Conservation (phyloP, 2,329 filamentous ascomycete genomes). For the Colletotrichum agaves region DNA sequence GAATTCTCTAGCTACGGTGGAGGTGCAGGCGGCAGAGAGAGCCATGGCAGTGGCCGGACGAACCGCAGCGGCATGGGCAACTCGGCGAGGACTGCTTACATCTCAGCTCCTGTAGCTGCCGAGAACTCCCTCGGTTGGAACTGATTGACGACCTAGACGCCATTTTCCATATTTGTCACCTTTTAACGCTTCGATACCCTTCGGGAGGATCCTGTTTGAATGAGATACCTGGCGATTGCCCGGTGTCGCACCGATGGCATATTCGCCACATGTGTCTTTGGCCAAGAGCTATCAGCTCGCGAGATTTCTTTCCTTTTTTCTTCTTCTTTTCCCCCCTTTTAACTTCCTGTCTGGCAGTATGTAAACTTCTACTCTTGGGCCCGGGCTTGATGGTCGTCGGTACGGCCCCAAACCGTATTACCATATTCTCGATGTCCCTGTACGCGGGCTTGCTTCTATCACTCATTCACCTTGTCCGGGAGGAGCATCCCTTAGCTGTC, state of each 20-base stretch:
- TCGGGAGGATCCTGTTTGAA: constrained; percentile 37
- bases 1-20: constrained; percentile 67
- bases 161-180: constrained; percentile 33
- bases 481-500: background rate
- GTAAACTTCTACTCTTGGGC: constrained; percentile 25
- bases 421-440: constrained; percentile 8
- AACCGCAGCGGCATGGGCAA: constrained; percentile 62
- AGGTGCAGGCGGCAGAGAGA: constrained; percentile 61
- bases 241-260: constrained; percentile 27
- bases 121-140: constrained; percentile 98
- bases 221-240: constrained; percentile 31
- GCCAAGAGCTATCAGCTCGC: constrained; percentile 32
- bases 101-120: constrained; percentile 89
- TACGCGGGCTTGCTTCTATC: background rate
- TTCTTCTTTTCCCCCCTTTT: no score
- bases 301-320: constrained; percentile 33
- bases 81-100: constrained; percentile 71
- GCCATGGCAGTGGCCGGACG: constrained; percentile 70
- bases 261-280: constrained; percentile 17
- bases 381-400: background rate
- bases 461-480: background rate
- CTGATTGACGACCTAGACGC: constrained; percentile 61
- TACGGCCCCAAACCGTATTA: constrained; percentile 5
- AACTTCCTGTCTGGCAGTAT: constrained; percentile 21
- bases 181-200: constrained; percentile 39